phyloP scores from a whole-genome alignment of 139 green algal species.

The Auxenochlorella protothecoides region DNA sequence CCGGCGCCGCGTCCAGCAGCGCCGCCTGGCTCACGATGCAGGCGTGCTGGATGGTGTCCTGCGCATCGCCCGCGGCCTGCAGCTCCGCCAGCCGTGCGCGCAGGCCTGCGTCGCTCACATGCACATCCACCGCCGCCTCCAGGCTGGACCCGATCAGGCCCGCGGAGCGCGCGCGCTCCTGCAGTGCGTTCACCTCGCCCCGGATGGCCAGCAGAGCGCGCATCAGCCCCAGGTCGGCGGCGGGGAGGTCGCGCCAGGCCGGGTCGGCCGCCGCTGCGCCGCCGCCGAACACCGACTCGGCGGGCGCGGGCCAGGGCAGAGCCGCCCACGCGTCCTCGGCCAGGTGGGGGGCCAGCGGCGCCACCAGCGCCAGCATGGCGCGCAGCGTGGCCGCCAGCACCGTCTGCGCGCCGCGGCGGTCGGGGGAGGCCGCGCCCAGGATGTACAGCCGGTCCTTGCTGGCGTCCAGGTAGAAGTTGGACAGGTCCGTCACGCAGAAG shows the following conservation, averaged over 20 bases:
- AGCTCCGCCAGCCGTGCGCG: slow-evolving; percentile 38
- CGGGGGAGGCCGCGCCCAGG: slow-evolving; percentile 21
- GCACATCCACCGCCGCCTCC: slow-evolving; percentile 62
- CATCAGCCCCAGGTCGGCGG: slow-evolving; percentile 36
- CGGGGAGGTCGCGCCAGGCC: slow-evolving; percentile 33
- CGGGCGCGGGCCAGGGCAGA: slow-evolving; percentile 38
- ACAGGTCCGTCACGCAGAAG: slow-evolving; percentile 82
- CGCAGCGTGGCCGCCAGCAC: slow-evolving; percentile 43
- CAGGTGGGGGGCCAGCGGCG: slow-evolving; percentile 87
- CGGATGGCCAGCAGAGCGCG: slow-evolving; percentile 40
- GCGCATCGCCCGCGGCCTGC: slow-evolving; percentile 41
- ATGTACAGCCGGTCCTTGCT: slow-evolving; percentile 93
- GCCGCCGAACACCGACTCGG: slow-evolving; percentile 60
- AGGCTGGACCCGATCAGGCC: slow-evolving; percentile 69
- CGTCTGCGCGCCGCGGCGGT: slow-evolving; percentile 76
- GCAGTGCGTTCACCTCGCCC: slow-evolving; percentile 54
- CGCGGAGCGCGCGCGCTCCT: slow-evolving; percentile 65
- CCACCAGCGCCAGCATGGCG: slow-evolving; percentile 50
- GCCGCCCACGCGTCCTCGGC: slow-evolving; percentile 90
- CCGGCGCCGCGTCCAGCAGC: slow-evolving; percentile 14
- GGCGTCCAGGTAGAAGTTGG: slow-evolving; percentile 94
- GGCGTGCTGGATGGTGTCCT: slow-evolving; percentile 71
- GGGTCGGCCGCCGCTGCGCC: slow-evolving; percentile 39
- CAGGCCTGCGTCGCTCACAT: slow-evolving; percentile 42
- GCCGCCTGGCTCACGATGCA: slow-evolving; percentile 65